Evolutionary conservation across 805 yeast species (phyloP).

Genomic region (Saccharomycopsis fodiens): DNA sequence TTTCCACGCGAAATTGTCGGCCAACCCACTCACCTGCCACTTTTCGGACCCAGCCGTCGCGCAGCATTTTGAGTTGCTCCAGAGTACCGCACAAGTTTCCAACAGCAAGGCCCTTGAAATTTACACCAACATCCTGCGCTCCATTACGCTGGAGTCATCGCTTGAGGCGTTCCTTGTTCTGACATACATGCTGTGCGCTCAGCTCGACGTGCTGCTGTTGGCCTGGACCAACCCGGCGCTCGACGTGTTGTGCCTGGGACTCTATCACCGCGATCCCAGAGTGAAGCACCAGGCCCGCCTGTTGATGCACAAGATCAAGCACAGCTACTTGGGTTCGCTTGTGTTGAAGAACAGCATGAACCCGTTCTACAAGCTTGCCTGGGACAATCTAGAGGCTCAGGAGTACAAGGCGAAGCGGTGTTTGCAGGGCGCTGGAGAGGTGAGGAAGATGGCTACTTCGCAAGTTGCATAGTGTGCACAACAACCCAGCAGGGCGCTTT

Average conservation of each 20-base stretch:
- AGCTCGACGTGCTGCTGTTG: constrained; percentile 26
- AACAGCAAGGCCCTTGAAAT: background rate
- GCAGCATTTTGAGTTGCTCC: background rate
- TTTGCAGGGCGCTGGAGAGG: no score
- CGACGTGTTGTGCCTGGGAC: constrained; percentile 33
- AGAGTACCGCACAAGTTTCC: background rate
- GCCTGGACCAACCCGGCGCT: constrained; percentile 40
- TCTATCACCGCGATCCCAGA: constrained; percentile 33
- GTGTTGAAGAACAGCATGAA: constrained; percentile 9
- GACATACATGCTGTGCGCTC: constrained; percentile 24
- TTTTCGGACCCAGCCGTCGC: background rate
- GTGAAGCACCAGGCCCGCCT: constrained; percentile 1
- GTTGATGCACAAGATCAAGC: constrained; percentile 4
- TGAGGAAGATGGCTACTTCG: no score
- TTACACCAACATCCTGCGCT: constrained; percentile 1
- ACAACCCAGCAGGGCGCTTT: no score
- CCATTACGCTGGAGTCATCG: background rate
- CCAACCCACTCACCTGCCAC: background rate
- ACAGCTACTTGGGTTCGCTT: constrained; percentile 8
- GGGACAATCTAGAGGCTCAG: background rate
- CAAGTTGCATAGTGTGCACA: no score
- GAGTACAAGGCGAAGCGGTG: no score
- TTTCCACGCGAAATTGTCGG: background rate
- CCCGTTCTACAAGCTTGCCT: constrained; percentile 11
- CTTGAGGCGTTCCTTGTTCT: constrained; percentile 27